Conservation (phyloP, 2,329 filamentous ascomycete species). For the Pseudophaeomoniella oleicola region DNA sequence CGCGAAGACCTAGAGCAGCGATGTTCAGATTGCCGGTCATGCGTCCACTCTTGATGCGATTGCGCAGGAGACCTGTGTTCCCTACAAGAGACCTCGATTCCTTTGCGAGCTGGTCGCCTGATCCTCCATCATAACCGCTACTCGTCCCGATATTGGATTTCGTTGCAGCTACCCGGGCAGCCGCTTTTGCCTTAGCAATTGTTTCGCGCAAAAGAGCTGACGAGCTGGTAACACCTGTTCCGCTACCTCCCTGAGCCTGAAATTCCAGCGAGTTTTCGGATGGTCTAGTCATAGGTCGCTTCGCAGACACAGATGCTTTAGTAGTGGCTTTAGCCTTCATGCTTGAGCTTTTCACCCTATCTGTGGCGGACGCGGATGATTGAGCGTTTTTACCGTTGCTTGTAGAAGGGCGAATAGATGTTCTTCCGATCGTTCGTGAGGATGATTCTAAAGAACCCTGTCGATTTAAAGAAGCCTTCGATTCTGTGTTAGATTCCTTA, state of each 20-base stretch:
- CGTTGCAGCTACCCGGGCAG: constrained; percentile 29
- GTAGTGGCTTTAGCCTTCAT: constrained; percentile 1
- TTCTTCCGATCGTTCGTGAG: no score
- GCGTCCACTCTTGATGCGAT: constrained; percentile 58
- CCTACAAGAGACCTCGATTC: constrained; percentile 44
- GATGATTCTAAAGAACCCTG: no score
- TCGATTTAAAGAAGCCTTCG: no score
- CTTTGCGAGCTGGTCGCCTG: constrained; percentile 29
- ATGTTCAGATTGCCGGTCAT: constrained; percentile 76
- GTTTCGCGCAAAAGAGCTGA: constrained; percentile 74
- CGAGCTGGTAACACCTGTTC: constrained; percentile 53
- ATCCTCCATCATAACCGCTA: neutral
- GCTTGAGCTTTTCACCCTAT: constrained; percentile 2
- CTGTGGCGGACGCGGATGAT: constrained; percentile 4
- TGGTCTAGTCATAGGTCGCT: neutral
- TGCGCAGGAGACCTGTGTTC: constrained; percentile 53
- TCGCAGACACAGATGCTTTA: neutral
- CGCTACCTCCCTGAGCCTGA: no score
- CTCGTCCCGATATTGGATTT: constrained; percentile 8
- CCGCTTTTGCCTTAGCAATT: constrained; percentile 83
- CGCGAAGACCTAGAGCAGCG: constrained; percentile 62
- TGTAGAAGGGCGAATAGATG: no score
- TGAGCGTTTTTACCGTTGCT: constrained; percentile 7
- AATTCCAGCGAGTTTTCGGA: neutral
- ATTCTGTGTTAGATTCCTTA: neutral